These are phyloP conservation scores for Paracoccidioides brasiliensis DNA, from an alignment of 2,329 filamentous ascomycete genomes.

Conservation along the genomic window DNA sequence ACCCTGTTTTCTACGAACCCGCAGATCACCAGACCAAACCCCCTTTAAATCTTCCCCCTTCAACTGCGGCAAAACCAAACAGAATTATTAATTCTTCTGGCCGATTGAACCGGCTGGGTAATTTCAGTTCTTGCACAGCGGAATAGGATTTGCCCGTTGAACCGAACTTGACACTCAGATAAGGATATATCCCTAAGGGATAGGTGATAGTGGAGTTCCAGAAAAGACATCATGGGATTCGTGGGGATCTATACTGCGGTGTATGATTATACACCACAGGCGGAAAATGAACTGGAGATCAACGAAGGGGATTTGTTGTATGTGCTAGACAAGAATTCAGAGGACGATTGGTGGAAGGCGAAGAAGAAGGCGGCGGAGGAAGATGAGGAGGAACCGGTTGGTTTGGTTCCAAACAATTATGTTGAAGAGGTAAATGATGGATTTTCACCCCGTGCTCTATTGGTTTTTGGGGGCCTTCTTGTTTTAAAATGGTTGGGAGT, in stretches of 20 bases:
- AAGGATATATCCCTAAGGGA: background rate
- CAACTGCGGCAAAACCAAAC: background rate
- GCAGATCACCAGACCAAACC: background rate
- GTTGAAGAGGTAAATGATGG: conserved; percentile 63
- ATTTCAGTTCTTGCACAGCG: background rate
- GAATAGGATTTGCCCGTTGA: background rate
- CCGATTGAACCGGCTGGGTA: background rate
- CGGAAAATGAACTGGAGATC: conserved; percentile 72
- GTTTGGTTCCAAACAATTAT: conserved; percentile 88
- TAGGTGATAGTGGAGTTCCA: conserved; percentile 4
- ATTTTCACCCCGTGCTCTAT: conserved; percentile 9
- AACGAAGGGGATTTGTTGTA: conserved; percentile 79
- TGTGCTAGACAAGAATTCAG: conserved; percentile 65
- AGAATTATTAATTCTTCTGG: background rate
- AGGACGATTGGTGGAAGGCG: conserved; percentile 88
- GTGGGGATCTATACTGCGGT: conserved; percentile 78
- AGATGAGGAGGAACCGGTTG: conserved; percentile 82
- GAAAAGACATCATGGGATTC: conserved; percentile 60
- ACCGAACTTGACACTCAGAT: background rate
- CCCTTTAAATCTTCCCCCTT: background rate
- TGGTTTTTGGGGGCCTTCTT: background rate
- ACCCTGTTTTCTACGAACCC: background rate
- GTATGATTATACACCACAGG: conserved; percentile 85
- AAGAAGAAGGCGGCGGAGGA: conserved; percentile 77
- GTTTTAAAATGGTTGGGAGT: background rate